Evolutionary conservation across 2,329 filamentous ascomycete genomes (phyloP), one percentile per base, ranked within the genome.

Genomic region (Aspergillus glaucus): DNA sequence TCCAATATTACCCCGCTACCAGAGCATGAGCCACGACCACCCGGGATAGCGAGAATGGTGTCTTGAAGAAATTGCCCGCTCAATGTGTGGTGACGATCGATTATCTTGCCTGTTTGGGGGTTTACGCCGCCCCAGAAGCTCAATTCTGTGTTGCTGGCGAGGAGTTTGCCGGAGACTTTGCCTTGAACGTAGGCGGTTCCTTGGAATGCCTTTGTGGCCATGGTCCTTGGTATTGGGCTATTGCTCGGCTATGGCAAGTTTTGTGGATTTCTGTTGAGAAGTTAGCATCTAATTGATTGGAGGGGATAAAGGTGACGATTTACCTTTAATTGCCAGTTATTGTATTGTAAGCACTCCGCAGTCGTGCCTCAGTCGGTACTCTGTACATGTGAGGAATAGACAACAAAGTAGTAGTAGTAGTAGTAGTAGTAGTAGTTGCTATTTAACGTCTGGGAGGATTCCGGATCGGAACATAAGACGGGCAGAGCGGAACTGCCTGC

Each of bases 71-170:
- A 52, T 5, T 58, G 30, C 0, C 72, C 71, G 6, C 53, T 55
- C 2, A 77, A 54, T 0, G 69, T 68, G 46, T 77, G 73, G 36
- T 73, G 70, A 1, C 60, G 63, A 47, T 77, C 75, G 42, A 75
- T 68, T 1, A 77, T 60, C 10, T 65, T 52, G 32, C 75, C 72
- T 0, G 67, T 74, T 3, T 61, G 47, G 1, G 69, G 60, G 36
- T 72, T 54, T 1, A 76, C 67, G 0, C 75, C 75, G 6, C 70
- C 71, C 73, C 71, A 75, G 57, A 77, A 76, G 56, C 74, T 77
- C 17, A 77, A 54, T 6, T 46, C 54, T 4, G 56, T 37, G 17
- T 56, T 45, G n/a, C 55, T 58, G 24, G 60, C 52, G 2, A 71
- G 44, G 1, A 73, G 54, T 10, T 51, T 52, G 0, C 65, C 68